Evolutionary conservation across 257 asterid genomes (phyloP).

Genomic region (Osmanthus fragrans): DNA sequence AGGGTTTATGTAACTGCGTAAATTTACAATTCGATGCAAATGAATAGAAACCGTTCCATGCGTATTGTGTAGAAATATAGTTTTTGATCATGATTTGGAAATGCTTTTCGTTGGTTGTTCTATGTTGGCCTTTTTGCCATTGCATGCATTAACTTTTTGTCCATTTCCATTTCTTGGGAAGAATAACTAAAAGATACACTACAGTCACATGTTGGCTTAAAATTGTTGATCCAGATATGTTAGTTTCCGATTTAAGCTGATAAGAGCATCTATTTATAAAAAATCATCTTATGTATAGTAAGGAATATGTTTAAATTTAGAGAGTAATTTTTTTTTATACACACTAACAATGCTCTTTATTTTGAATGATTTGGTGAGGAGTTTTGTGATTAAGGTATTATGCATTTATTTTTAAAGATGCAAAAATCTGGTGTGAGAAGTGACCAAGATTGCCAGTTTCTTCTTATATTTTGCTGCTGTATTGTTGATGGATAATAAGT

Average conservation of each 20-base stretch:
- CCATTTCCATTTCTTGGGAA: neutral
- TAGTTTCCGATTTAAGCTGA: neutral
- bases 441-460: neutral
- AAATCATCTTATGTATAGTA: too few relatives aligned
- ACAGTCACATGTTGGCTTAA: neutral
- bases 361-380: too few relatives aligned
- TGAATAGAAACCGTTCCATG: neutral
- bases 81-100: conserved; percentile 14
- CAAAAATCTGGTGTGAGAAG: neutral
- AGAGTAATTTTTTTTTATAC: too few relatives aligned
- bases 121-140: neutral
- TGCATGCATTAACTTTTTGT: neutral
- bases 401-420: neutral
- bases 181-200: neutral
- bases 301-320: too few relatives aligned
- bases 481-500: neutral
- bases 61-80: neutral
- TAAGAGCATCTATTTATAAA: conserved; percentile 27
- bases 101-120: neutral
- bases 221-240: neutral
- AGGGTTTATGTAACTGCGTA: neutral
- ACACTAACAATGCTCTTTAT: too few relatives aligned
- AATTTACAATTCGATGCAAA: too few relatives aligned
- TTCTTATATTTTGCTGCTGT: neutral
- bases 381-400: neutral